These are phyloP conservation scores for Lachancea quebecensis DNA, from an alignment of 805 yeast species.

Conservation along the genomic window DNA sequence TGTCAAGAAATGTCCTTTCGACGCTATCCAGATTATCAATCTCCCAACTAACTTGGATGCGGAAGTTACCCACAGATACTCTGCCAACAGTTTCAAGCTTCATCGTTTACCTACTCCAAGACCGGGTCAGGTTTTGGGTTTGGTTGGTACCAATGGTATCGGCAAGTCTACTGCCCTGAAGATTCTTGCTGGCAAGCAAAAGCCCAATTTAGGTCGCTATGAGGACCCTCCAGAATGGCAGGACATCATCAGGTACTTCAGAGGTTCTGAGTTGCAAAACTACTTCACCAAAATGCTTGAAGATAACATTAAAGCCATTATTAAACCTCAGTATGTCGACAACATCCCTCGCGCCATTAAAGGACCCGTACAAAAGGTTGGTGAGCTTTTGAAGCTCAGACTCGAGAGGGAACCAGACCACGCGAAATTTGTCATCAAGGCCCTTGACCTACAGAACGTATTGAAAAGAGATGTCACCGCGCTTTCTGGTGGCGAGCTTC, in stretches of 20 bases:
- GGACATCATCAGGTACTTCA: constrained; percentile 80
- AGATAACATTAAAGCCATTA: constrained; percentile 91
- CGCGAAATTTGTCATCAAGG: constrained; percentile 57
- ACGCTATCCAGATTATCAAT: constrained; percentile 92
- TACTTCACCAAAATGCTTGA: constrained; percentile 90
- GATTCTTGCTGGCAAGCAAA: constrained; percentile 94
- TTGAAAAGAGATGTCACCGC: constrained; percentile 82
- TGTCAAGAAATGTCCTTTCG: constrained; percentile 97
- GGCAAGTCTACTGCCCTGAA: constrained; percentile 97
- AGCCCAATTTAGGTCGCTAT: constrained; percentile 89
- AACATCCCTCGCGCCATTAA: constrained; percentile 94
- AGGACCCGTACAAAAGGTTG: constrained; percentile 82
- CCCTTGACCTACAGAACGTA: constrained; percentile 69
- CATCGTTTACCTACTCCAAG: constrained; percentile 97
- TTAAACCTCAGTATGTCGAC: constrained; percentile 98
- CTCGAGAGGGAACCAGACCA: constrained; percentile 58
- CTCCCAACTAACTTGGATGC: constrained; percentile 90
- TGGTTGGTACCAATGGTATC: constrained; percentile 98
- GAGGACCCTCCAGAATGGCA: constrained; percentile 98
- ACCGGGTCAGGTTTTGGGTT: constrained; percentile 97
- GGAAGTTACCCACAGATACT: constrained; percentile 93
- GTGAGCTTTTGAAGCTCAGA: constrained; percentile 70
- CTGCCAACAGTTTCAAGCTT: constrained; percentile 94
- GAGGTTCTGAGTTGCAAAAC: constrained; percentile 97
- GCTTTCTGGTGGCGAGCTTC: constrained; percentile 97